Percentiles rank a stretch among this genome's conserved stretches.
These are phyloP conservation scores for Trichoderma afroharzianum DNA, from an alignment of 2,329 filamentous ascomycete species.

Conservation along the genomic window DNA sequence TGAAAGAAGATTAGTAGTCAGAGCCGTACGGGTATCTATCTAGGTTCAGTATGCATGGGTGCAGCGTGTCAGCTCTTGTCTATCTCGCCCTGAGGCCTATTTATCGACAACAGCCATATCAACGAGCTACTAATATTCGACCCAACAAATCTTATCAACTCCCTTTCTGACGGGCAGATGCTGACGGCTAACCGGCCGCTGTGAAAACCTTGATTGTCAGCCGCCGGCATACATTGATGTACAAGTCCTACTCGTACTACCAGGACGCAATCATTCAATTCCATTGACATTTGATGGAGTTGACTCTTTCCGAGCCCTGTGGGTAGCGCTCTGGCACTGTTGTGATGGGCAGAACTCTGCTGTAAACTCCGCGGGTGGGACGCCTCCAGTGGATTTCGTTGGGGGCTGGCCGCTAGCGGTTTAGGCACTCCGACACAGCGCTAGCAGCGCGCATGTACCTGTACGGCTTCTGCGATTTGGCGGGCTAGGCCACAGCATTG, in stretches of 20 bases:
- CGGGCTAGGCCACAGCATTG: background rate
- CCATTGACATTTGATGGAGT: too few species aligned
- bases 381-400: background rate
- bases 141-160: background rate
- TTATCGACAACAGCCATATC: background rate
- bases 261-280: background rate
- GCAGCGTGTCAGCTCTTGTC: background rate
- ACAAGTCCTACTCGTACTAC: background rate
- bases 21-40: background rate
- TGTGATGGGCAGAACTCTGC: background rate
- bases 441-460: background rate
- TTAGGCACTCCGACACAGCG: background rate
- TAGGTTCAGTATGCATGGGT: background rate
- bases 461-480: background rate
- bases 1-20: background rate
- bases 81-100: background rate
- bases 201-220: background rate
- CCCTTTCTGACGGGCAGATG: background rate
- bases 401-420: conserved; percentile 5
- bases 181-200: background rate
- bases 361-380: background rate
- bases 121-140: background rate
- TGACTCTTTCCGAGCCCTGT: background rate
- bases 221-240: background rate
- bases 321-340: too few species aligned